phyloP scores from a whole-genome alignment of 352 stramenopile species.

The Phytopythium helicoides region DNA sequence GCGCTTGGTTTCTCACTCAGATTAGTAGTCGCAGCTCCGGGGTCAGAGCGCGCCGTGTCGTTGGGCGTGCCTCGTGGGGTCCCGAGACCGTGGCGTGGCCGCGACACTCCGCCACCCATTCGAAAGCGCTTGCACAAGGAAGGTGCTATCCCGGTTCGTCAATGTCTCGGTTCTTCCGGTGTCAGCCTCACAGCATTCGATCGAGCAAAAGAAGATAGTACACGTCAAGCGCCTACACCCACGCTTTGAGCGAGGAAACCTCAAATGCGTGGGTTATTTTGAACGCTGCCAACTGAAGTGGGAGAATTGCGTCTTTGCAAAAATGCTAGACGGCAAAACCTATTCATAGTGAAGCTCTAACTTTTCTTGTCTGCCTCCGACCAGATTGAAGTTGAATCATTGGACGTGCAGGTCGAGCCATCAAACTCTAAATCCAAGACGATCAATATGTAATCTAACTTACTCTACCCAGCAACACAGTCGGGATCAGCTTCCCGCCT shows the following conservation, averaged over 20 bases:
- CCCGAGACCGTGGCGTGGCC: not conserved
- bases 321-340: too few relatives aligned
- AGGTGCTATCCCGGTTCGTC: not conserved
- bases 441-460: not conserved
- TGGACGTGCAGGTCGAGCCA: too few relatives aligned
- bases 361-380: too few relatives aligned
- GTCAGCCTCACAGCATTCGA: conserved; percentile 4
- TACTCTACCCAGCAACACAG: too few relatives aligned
- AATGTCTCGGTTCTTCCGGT: not conserved
- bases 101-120: conserved; percentile 43
- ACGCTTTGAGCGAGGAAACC: too few relatives aligned
- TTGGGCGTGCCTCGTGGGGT: not conserved
- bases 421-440: not conserved
- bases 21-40: not conserved
- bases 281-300: not conserved
- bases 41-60: not conserved
- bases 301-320: too few relatives aligned
- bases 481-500: not conserved
- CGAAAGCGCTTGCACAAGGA: not conserved
- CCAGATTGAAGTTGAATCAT: too few relatives aligned
- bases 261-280: conserved; percentile 1
- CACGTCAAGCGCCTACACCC: too few relatives aligned
- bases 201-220: not conserved
- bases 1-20: too few relatives aligned
- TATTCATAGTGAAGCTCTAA: too few relatives aligned